Evolutionary conservation across 2,329 filamentous ascomycete genomes (phyloP), one percentile per base, ranked within the genome.

Genomic region (Monilinia fructicola): DNA sequence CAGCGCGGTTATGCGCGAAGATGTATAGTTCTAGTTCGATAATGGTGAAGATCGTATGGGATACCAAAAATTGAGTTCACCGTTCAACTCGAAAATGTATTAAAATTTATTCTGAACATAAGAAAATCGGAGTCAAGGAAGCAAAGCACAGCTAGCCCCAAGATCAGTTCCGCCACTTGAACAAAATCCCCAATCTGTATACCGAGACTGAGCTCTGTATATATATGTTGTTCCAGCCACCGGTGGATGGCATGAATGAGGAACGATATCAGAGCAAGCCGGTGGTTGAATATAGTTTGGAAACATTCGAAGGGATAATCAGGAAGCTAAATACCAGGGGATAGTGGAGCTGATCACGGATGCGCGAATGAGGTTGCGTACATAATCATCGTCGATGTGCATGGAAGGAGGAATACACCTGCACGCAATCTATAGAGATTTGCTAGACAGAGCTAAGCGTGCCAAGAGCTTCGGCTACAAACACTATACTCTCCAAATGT

Each of bases 111-210:
- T 10, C 31, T 3, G 6, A 56, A 28, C 18, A 3, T 40, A 23
- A 18, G 7, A 18, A 56, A 14, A 26, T 16, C 11, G 14, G 16
- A 26, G 11, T 56, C 12, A 56, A 42, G 16, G 2, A 18, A 40
- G 16, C 11, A 21, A 16, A 10, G 5, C 40, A 7, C 54, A 16
- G 4, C 35, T 40, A 38, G 18, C 26, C 53, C 12, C 28, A 23
- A 14, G 54, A 54, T 54, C 53, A 54, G 31, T 23, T 23, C n/a
- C 31, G 11, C 38, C 3, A 38, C 35, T 35, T 54, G 35, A 40
- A 23, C 31, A 54, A 23, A n/a, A 54, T 54, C 12, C 53, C 38
- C 31, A 31, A 54, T 54, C 53, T 38, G 31, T 54, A 54, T 16
- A 54, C 38, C 31, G 31, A 40, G 35, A 54, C 53, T 11, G 53